Conservation (phyloP, 2,329 filamentous ascomycete genomes). For the Cladobotryum protrusum region DNA sequence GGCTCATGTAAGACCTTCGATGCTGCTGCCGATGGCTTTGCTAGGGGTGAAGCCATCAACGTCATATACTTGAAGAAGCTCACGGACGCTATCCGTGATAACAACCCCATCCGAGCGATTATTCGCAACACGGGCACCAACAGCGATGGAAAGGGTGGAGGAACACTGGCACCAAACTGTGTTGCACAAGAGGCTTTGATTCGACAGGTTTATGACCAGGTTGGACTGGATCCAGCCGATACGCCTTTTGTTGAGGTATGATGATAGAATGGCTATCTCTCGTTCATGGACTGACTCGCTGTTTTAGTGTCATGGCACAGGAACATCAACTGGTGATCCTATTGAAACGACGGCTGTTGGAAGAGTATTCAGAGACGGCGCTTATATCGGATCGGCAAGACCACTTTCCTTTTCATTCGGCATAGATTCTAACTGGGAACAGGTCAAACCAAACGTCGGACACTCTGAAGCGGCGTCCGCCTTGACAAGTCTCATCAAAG, state of each 20-base stretch:
- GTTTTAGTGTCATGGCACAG: constrained; percentile 22
- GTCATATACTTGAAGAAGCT: constrained; percentile 34
- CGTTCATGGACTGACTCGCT: no score
- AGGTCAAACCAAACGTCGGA: no score
- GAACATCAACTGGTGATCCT: constrained; percentile 34
- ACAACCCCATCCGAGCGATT: constrained; percentile 28
- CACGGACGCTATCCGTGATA: constrained; percentile 33
- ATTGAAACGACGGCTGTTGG: constrained; percentile 31
- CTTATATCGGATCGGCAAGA: constrained; percentile 18
- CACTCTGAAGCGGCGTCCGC: no score
- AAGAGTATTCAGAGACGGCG: constrained; percentile 19
- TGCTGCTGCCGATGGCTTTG: constrained; percentile 33
- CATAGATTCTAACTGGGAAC: no score
- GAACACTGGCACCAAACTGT: constrained; percentile 33
- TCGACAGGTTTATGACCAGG: constrained; percentile 21
- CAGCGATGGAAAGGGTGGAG: constrained; percentile 33
- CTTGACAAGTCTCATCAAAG: no score
- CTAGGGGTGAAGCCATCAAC: constrained; percentile 34
- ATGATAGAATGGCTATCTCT: no score
- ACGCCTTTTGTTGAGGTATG: constrained; percentile 14
- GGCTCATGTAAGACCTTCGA: constrained; percentile 25
- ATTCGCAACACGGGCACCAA: constrained; percentile 28
- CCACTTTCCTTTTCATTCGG: no score
- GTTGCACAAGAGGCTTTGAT: constrained; percentile 25
- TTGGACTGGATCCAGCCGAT: constrained; percentile 12